phyloP scores from a whole-genome alignment of 1,284 basidiomycete genomes.

The Butyriboletus appendiculatus region DNA sequence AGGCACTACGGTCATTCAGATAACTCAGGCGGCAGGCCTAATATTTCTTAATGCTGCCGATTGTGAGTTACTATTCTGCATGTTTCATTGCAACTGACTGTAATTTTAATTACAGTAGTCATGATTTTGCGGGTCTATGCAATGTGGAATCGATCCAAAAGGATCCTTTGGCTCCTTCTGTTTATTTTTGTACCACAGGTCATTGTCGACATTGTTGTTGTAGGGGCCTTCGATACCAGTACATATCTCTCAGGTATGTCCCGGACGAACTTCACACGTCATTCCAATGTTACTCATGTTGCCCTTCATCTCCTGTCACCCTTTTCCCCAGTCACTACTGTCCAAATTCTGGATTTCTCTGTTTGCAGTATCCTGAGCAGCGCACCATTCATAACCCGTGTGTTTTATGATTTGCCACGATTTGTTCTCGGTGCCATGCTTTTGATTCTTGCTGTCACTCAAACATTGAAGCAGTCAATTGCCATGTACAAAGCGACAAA shows the following conservation, averaged over 20 bases:
- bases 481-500: too few relatives aligned
- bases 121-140: not conserved
- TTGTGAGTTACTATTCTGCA: not conserved
- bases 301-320: too few relatives aligned
- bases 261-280: not conserved
- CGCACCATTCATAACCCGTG: too few relatives aligned
- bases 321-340: too few relatives aligned
- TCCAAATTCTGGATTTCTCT: too few relatives aligned
- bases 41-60: not conserved
- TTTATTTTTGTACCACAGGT: not conserved
- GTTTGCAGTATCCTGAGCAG: too few relatives aligned
- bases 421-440: not conserved
- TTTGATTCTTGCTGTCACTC: too few relatives aligned
- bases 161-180: not conserved
- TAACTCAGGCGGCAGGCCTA: fast-evolving
- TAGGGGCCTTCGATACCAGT: not conserved
- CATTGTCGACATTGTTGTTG: not conserved
- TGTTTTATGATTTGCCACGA: too few relatives aligned
- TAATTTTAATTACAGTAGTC: not conserved
- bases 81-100: not conserved
- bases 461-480: too few relatives aligned
- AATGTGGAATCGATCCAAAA: not conserved
- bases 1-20: not conserved
- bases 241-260: not conserved
- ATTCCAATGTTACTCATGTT: not conserved